Percentiles rank a stretch among this genome's conserved stretches.
Evolutionary conservation across 768 basidiomycete species (phyloP).

Genomic region (Mycena polygramma): DNA sequence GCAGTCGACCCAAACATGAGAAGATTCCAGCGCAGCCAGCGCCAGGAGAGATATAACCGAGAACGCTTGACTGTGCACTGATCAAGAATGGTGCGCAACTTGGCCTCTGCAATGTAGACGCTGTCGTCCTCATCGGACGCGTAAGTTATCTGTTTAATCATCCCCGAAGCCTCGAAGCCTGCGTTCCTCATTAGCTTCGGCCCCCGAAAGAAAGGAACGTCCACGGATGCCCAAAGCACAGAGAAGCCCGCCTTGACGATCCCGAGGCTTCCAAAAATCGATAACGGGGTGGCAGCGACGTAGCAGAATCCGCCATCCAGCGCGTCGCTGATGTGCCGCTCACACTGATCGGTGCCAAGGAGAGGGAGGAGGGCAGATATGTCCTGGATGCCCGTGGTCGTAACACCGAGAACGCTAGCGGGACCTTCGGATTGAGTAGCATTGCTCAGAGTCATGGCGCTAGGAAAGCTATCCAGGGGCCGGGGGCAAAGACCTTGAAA

Average conservation of each 20-base stretch:
- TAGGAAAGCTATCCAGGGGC: too few species aligned
- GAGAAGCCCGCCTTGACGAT: slow-evolving; percentile 10
- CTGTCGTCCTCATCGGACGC: slow-evolving; percentile 1
- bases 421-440: too few species aligned
- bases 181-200: neutral
- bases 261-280: slow-evolving; percentile 9
- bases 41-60: neutral
- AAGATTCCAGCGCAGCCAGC: neutral
- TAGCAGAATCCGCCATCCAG: slow-evolving; percentile 9
- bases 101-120: slow-evolving; percentile 5
- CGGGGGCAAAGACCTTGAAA: too few species aligned
- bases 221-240: neutral
- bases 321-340: neutral
- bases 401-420: too few species aligned
- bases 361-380: neutral
- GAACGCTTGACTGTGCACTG: neutral
- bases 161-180: neutral
- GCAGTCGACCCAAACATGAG: neutral
- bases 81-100: neutral
- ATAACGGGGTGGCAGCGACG: slow-evolving; percentile 1
- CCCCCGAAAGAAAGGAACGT: neutral
- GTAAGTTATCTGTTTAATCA: neutral
- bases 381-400: slow-evolving; percentile 7
- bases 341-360: slow-evolving; percentile 12
- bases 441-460: too few species aligned